A percentile compares a stretch with the other conserved stretches of the same genome.
Evolutionary conservation across 2,329 filamentous ascomycete genomes (phyloP).

Genomic region (Ophiosphaerella herpotricha): DNA sequence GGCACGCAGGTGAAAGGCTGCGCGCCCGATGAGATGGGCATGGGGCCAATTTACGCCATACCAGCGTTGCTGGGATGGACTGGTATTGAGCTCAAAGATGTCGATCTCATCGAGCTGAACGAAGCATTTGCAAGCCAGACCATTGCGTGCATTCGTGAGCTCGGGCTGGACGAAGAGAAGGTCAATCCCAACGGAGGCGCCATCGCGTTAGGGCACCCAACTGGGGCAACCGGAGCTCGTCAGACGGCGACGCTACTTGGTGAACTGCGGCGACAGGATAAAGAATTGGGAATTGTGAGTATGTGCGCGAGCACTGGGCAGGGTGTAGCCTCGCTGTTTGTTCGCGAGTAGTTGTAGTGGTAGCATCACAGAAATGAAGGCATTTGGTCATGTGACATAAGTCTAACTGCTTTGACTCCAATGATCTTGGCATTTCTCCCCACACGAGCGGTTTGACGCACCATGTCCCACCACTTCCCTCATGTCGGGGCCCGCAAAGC

Average conservation of each 20-base stretch:
- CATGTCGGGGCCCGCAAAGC: conserved; percentile 15
- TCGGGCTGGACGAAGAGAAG: conserved; percentile 73
- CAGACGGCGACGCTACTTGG: conserved; percentile 83
- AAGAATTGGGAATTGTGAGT: conserved; percentile 82
- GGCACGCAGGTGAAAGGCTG: conserved; percentile 90
- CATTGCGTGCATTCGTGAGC: conserved; percentile 75
- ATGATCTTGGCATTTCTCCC: conserved; percentile 9
- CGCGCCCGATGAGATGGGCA: conserved; percentile 94
- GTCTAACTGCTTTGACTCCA: conserved; percentile 1
- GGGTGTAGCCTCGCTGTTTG: conserved; percentile 38
- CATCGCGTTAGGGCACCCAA: conserved; percentile 80
- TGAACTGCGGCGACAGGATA: conserved; percentile 68
- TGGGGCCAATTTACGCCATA: conserved; percentile 73
- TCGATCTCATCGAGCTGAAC: conserved; percentile 91
- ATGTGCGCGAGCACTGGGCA: conserved; percentile 67
- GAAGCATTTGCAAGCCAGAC: conserved; percentile 98
- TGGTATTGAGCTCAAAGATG: conserved; percentile 75
- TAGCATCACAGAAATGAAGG: background rate
- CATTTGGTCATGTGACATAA: background rate
- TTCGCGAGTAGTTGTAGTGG: conserved; percentile 23
- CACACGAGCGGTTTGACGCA: conserved; percentile 25
- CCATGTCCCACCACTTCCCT: conserved; percentile 23
- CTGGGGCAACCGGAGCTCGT: conserved; percentile 74
- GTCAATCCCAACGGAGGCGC: conserved; percentile 82
- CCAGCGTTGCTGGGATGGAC: conserved; percentile 81